phyloP scores from a whole-genome alignment of 345 rosid genomes.

The Salix exigua region DNA sequence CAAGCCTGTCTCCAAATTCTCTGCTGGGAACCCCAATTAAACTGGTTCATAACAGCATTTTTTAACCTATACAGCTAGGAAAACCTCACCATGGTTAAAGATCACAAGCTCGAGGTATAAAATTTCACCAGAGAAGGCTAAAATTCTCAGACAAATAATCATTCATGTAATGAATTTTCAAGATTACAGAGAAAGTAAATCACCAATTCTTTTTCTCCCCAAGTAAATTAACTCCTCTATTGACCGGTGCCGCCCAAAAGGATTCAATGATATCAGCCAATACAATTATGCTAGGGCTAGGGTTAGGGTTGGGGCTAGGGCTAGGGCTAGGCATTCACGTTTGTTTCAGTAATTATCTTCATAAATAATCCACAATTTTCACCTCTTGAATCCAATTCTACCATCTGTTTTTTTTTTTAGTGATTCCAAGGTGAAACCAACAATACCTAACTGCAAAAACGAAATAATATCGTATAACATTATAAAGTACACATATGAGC shows the following conservation, averaged over 20 bases:
- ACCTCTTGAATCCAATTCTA: background rate
- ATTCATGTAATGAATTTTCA: background rate
- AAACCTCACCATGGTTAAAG: background rate
- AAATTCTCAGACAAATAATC: background rate
- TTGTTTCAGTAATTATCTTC: background rate
- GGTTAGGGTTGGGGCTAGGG: background rate
- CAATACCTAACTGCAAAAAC: background rate
- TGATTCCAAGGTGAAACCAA: background rate
- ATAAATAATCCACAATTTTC: background rate
- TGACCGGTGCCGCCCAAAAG: background rate
- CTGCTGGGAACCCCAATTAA: background rate
- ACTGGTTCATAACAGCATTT: background rate
- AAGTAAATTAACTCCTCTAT: background rate
- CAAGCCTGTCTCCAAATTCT: background rate
- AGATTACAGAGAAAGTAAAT: background rate
- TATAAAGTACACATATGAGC: background rate
- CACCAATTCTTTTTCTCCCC: background rate
- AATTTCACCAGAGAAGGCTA: background rate
- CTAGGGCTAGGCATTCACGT: background rate
- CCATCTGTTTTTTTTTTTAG: background rate
- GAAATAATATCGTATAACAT: background rate
- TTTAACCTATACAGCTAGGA: background rate
- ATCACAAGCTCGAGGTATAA: background rate
- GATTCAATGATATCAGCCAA: background rate
- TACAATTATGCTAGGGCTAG: background rate